Percentiles rank a stretch among this genome's conserved stretches.
phyloP scores from a whole-genome alignment of 805 yeast genomes.

The Yarrowia yakushimensis region DNA sequence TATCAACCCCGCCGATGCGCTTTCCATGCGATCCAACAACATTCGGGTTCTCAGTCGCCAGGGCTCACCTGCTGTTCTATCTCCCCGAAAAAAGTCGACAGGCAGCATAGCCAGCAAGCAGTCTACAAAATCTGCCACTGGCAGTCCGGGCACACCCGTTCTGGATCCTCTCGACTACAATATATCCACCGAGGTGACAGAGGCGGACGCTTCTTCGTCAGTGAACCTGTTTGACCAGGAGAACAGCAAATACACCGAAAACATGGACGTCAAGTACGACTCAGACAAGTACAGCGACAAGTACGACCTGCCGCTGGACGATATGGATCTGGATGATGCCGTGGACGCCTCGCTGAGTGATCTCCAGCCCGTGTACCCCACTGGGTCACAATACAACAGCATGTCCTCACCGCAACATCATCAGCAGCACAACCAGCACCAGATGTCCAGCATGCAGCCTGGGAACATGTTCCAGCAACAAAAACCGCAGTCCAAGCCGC shows the following conservation, averaged over 20 bases:
- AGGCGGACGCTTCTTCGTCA: neutral
- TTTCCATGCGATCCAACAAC: conserved; percentile 12
- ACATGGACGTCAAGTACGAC: conserved; percentile 6
- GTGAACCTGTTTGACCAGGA: conserved; percentile 15
- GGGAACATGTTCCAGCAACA: conserved; percentile 18
- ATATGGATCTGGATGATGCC: conserved; percentile 10
- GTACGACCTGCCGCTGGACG: conserved; percentile 22
- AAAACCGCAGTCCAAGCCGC: conserved; percentile 33
- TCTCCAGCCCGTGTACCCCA: conserved; percentile 17
- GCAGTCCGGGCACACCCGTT: neutral
- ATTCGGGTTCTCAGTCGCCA: conserved; percentile 12
- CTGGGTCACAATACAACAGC: conserved; percentile 14
- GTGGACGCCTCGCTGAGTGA: conserved; percentile 18
- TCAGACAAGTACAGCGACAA: conserved; percentile 8
- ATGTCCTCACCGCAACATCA: neutral
- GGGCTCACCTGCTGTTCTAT: conserved; percentile 9
- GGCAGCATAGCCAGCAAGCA: conserved; percentile 13
- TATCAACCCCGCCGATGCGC: conserved; percentile 22
- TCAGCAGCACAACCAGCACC: neutral
- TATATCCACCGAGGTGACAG: neutral
- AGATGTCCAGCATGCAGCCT: neutral
- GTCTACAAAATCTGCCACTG: conserved; percentile 1
- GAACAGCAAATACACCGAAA: conserved; percentile 14
- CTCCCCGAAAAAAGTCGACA: conserved; percentile 14
- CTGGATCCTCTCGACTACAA: conserved; percentile 1